phyloP scores from a whole-genome alignment of 129 eudicot species.

The Escallonia herrerae region DNA sequence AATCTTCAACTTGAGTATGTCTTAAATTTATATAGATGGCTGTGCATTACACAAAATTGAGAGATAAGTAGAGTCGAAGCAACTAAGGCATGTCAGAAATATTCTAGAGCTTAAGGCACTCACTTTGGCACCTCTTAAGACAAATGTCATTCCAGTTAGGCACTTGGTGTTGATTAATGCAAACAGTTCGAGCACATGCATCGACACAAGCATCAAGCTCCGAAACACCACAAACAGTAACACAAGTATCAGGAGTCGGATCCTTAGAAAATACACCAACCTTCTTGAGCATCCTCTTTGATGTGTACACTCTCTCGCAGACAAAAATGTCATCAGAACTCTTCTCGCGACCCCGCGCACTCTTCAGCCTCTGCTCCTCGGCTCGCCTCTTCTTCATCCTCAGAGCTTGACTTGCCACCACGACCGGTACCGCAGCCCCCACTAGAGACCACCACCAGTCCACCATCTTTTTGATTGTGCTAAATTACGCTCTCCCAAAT shows the following conservation, averaged over 20 bases:
- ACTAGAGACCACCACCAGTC: constrained; percentile 51
- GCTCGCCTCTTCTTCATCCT: constrained; percentile 36
- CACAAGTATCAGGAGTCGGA: constrained; percentile 49
- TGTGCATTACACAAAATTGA: too few relatives aligned
- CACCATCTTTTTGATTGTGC: constrained; percentile 19
- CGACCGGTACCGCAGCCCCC: constrained; percentile 45
- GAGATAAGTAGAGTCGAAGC: too few relatives aligned
- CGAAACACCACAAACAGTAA: constrained; percentile 58
- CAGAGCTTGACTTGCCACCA: constrained; percentile 39
- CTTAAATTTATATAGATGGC: too few relatives aligned
- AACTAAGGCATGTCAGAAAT: too few relatives aligned
- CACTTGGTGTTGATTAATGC: constrained; percentile 55
- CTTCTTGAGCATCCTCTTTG: constrained; percentile 52
- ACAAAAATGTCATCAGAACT: constrained; percentile 58
- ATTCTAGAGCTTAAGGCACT: constrained; percentile 38
- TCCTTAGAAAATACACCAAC: constrained; percentile 53
- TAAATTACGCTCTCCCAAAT: too few relatives aligned
- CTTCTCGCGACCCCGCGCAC: constrained; percentile 47
- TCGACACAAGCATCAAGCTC: constrained; percentile 59
- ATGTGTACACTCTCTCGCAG: constrained; percentile 56
- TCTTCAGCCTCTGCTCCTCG: constrained; percentile 43
- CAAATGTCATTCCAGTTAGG: constrained; percentile 61
- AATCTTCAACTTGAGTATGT: too few relatives aligned
- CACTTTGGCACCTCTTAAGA: constrained; percentile 47
- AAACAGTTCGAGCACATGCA: constrained; percentile 59